Conservation (phyloP, 2,329 filamentous ascomycete genomes). For the Ophiosphaerella narmari region DNA sequence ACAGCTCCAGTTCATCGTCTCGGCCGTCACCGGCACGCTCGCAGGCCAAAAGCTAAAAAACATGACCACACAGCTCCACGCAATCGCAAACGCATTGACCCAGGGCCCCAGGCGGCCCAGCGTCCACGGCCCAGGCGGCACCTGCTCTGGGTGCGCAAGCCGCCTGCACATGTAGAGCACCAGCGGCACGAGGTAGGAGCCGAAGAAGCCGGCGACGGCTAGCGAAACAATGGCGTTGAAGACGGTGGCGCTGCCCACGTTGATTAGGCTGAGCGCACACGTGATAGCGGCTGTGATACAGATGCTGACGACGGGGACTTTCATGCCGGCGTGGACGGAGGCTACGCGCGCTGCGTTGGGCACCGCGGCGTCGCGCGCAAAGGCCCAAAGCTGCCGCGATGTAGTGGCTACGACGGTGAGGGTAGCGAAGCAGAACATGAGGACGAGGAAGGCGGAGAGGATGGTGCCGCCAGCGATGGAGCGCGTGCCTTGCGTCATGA, state of each 20-base stretch:
- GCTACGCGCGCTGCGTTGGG: slow-evolving; percentile 29
- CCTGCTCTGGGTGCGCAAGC: slow-evolving; percentile 6
- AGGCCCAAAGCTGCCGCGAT: slow-evolving; percentile 34
- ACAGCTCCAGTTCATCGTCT: slow-evolving; percentile 28
- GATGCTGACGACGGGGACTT: slow-evolving; percentile 22
- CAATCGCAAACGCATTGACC: slow-evolving; percentile 16
- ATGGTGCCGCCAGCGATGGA: slow-evolving; percentile 20
- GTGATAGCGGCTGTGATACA: slow-evolving; percentile 10
- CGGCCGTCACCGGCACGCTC: slow-evolving; percentile 15
- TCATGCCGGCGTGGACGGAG: slow-evolving; percentile 16
- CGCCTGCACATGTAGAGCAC: slow-evolving; percentile 14
- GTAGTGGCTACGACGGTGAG: slow-evolving; percentile 32
- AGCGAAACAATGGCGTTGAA: slow-evolving; percentile 28
- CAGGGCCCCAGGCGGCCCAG: slow-evolving; percentile 15
- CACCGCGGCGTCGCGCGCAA: slow-evolving; percentile 34
- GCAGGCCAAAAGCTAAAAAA: slow-evolving; percentile 30
- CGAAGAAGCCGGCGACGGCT: slow-evolving; percentile 20
- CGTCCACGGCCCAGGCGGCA: slow-evolving; percentile 10
- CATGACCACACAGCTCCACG: slow-evolving; percentile 18
- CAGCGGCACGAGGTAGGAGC: slow-evolving; percentile 22
- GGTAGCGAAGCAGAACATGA: slow-evolving; percentile 22
- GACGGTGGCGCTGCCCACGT: slow-evolving; percentile 20
- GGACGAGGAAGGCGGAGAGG: slow-evolving; percentile 25
- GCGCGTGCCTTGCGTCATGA: slow-evolving; percentile 33
- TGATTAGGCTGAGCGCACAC: slow-evolving; percentile 18